These are phyloP conservation scores for Penicillium hesseltinei DNA, from an alignment of 2,329 filamentous ascomycete species.

Conservation along the genomic window DNA sequence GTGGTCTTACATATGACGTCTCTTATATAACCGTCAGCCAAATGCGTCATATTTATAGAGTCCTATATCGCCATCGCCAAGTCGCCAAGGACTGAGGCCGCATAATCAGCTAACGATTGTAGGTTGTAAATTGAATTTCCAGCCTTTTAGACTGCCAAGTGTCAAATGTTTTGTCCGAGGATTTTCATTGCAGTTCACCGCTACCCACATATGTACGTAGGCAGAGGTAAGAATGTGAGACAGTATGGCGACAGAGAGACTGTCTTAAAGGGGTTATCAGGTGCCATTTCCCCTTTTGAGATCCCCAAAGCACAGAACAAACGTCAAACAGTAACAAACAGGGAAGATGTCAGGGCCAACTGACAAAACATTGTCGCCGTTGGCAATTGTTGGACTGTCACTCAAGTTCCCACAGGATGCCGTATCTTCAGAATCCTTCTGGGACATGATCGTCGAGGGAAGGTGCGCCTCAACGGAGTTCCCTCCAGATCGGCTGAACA, in stretches of 20 bases:
- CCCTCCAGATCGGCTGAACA: constrained; percentile 25
- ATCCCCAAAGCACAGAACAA: not conserved
- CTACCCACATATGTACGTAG: not conserved
- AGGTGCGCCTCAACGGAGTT: constrained; percentile 22
- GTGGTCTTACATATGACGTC: not conserved
- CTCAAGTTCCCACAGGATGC: constrained; percentile 23
- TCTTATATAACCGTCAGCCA: not conserved
- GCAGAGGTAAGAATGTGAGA: not conserved
- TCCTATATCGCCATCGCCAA: not conserved
- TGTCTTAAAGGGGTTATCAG: not conserved
- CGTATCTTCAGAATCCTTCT: constrained; percentile 18
- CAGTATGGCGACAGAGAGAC: not conserved
- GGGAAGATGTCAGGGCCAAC: not conserved
- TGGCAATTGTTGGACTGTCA: constrained; percentile 25
- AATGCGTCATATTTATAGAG: not conserved
- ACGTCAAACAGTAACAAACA: not conserved
- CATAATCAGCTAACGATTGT: not conserved
- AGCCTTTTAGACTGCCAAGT: not conserved
- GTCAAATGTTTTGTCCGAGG: not conserved
- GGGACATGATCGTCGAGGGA: constrained; percentile 22
- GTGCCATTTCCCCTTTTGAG: not conserved
- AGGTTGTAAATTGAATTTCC: not conserved
- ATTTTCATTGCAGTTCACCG: not conserved
- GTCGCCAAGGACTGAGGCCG: not conserved
- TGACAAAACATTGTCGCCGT: constrained; percentile 7